A percentile compares a stretch with the other conserved stretches of the same genome.
Conservation (phyloP, 2,329 filamentous ascomycete species). For the Microsporum audouinii region DNA sequence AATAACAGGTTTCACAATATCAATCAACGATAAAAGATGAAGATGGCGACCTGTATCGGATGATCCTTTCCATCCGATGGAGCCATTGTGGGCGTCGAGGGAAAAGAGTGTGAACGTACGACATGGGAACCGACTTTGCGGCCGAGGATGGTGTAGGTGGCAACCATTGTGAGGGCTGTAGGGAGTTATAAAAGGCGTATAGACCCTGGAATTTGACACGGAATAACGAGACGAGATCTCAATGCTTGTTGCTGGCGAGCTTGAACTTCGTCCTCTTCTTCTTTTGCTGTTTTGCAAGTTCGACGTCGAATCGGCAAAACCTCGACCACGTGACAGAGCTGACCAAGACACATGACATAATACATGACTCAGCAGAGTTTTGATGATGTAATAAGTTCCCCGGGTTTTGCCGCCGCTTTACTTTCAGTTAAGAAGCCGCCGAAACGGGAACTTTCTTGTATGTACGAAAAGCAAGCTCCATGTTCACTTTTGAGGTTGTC, state of each 20-base stretch:
- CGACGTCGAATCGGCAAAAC: neutral
- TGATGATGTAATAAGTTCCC: neutral
- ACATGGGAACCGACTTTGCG: constrained; percentile 43
- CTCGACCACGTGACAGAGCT: neutral
- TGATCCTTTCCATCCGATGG: neutral
- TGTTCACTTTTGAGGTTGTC: neutral
- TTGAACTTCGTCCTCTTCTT: neutral
- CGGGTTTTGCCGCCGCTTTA: neutral
- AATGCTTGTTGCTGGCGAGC: neutral
- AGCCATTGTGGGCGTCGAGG: constrained; percentile 6
- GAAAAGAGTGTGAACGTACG: constrained; percentile 28
- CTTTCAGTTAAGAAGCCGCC: neutral
- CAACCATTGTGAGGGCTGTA: constrained; percentile 36
- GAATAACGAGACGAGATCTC: neutral
- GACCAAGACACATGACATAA: neutral
- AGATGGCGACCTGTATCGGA: neutral
- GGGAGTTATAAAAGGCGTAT: neutral
- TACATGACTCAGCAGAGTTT: neutral
- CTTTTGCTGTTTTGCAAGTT: constrained; percentile 1
- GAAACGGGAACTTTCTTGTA: neutral
- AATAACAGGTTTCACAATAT: neutral
- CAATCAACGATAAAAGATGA: neutral
- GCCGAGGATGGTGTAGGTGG: constrained; percentile 41
- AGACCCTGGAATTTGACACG: neutral
- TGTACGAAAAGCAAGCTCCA: neutral